Conservation (phyloP, 139 green algal species). For the Spirogloea muscicola region DNA sequence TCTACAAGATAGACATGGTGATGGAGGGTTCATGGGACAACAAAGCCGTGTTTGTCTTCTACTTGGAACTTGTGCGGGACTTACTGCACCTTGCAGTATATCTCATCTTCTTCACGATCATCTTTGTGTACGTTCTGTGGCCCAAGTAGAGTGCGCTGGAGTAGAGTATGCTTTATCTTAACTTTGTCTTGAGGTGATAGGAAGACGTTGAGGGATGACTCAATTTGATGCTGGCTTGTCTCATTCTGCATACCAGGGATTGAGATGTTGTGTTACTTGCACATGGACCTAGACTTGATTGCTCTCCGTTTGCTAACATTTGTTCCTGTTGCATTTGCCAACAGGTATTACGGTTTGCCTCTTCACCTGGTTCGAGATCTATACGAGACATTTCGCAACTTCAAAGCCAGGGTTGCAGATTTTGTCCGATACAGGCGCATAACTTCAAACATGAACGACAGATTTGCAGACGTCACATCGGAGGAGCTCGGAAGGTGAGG, state of each 20-base stretch:
- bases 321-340: too few relatives aligned
- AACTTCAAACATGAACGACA: slow-evolving; percentile 85
- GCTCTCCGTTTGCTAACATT: too few relatives aligned
- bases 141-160: too few relatives aligned
- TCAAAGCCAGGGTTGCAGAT: slow-evolving; percentile 77
- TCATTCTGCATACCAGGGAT: too few relatives aligned
- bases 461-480: slow-evolving; percentile 78
- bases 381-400: slow-evolving; percentile 94
- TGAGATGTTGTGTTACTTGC: too few relatives aligned
- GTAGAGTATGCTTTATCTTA: neutral
- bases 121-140: slow-evolving; percentile 72
- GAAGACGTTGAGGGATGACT: neutral
- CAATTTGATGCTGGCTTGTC: too few relatives aligned
- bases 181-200: neutral
- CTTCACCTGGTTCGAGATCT: slow-evolving; percentile 93
- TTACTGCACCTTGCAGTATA: slow-evolving; percentile 96
- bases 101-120: slow-evolving; percentile 90
- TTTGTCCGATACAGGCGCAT: slow-evolving; percentile 91
- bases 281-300: too few relatives aligned
- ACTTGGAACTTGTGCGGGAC: slow-evolving; percentile 94
- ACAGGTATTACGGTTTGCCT: slow-evolving; percentile 84
- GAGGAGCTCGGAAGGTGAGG: slow-evolving; percentile 75
- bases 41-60: slow-evolving; percentile 89
- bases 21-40: slow-evolving; percentile 87
- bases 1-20: slow-evolving; percentile 68